These are phyloP conservation scores for Aspergillus tanneri DNA, from an alignment of 2,329 filamentous ascomycete genomes.

Conservation along the genomic window DNA sequence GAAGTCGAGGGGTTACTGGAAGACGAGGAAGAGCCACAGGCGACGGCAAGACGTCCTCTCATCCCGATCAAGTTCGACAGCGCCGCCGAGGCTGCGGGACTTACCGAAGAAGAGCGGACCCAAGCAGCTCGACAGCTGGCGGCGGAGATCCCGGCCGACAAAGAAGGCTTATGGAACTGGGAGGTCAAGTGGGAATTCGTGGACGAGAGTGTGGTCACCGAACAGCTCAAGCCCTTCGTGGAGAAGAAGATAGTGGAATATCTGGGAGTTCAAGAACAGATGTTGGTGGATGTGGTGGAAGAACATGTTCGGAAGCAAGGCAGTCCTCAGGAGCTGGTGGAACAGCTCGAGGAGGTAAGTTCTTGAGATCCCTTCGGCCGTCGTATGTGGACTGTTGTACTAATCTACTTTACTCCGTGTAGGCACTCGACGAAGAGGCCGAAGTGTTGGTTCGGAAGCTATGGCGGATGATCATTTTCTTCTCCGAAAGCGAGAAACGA, in stretches of 20 bases:
- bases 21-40: constrained; percentile 82
- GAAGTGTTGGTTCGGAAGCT: constrained; percentile 93
- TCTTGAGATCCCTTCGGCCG: constrained; percentile 4
- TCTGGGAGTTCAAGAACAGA: constrained; percentile 91
- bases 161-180: constrained; percentile 88
- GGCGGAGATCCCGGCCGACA: constrained; percentile 83
- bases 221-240: constrained; percentile 90
- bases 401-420: constrained; percentile 34
- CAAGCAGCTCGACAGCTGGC: constrained; percentile 80
- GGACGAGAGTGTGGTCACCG: constrained; percentile 74
- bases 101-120: constrained; percentile 83
- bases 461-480: constrained; percentile 98
- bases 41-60: constrained; percentile 68
- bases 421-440: constrained; percentile 91
- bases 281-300: constrained; percentile 89
- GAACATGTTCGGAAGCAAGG: constrained; percentile 76
- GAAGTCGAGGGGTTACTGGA: constrained; percentile 94
- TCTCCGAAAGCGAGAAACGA: constrained; percentile 88
- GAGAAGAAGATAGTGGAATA: constrained; percentile 98
- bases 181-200: constrained; percentile 88
- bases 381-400: not conserved
- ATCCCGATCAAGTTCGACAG: constrained; percentile 81
- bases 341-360: constrained; percentile 79
- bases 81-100: constrained; percentile 61
- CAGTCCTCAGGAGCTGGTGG: constrained; percentile 74